Percentiles rank a stretch among this genome's conserved stretches.
phyloP scores from a whole-genome alignment of 2,329 filamentous ascomycete species.

The Trichoderma afroharzianum region DNA sequence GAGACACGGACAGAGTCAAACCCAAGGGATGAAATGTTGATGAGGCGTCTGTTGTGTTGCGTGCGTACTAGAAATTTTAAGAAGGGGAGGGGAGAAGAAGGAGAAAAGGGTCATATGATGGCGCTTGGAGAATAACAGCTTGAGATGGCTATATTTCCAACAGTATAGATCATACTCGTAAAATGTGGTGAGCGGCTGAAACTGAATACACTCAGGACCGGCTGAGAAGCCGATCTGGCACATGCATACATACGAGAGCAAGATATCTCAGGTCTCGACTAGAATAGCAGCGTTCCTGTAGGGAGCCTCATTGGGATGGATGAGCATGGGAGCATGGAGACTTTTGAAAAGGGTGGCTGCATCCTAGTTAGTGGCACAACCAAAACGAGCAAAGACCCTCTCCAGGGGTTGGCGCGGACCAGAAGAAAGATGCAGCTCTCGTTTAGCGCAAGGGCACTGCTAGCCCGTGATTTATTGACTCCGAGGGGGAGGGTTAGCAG shows the following conservation, averaged over 20 bases:
- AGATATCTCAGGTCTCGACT: not conserved
- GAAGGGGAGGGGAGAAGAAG: not conserved
- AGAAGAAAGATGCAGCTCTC: slow-evolving; percentile 7
- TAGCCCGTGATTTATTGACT: slow-evolving; percentile 9
- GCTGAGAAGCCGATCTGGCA: slow-evolving; percentile 11
- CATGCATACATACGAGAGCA: not conserved
- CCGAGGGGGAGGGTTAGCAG: not conserved
- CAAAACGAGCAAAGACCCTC: slow-evolving; percentile 13
- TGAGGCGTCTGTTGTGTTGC: slow-evolving; percentile 1
- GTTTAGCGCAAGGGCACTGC: slow-evolving; percentile 1
- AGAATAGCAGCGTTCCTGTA: not conserved
- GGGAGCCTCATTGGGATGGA: not conserved
- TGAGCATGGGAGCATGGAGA: not conserved
- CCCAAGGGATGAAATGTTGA: slow-evolving; percentile 8
- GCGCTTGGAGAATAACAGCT: not conserved
- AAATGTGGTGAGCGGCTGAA: not conserved
- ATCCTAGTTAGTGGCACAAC: slow-evolving; percentile 5
- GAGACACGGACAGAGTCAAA: slow-evolving; percentile 17
- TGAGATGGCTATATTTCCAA: not conserved
- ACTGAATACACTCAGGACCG: not conserved
- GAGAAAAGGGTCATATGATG: not conserved
- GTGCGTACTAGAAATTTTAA: not conserved
- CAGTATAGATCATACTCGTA: not conserved
- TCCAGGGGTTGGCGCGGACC: slow-evolving; percentile 7
- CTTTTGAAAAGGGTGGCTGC: slow-evolving; percentile 1